Evolutionary conservation across 2,329 filamentous ascomycete species (phyloP).

Genomic region (Botryotinia calthae): DNA sequence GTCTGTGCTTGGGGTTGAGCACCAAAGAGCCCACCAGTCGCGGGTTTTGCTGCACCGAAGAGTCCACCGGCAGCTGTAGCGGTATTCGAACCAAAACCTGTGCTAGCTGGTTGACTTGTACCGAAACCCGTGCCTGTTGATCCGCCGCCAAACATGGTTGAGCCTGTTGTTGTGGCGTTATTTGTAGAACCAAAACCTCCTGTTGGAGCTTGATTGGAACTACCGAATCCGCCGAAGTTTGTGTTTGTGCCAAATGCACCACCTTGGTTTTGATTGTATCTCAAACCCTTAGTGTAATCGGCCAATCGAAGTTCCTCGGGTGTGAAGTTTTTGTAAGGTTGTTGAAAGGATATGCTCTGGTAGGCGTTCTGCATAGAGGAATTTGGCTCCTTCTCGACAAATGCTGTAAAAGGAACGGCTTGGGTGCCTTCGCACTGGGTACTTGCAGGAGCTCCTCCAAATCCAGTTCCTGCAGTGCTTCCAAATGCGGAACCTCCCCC

Average conservation of each 20-base stretch:
- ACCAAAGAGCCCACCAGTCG: constrained; percentile 45
- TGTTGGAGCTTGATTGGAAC: constrained; percentile 27
- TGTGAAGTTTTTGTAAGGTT: constrained; percentile 84
- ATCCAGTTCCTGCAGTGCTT: constrained; percentile 45
- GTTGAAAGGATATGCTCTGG: constrained; percentile 76
- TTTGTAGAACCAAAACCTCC: constrained; percentile 32
- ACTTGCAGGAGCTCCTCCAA: constrained; percentile 44
- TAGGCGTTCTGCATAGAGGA: constrained; percentile 61
- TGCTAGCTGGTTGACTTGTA: constrained; percentile 42
- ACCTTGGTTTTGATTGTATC: constrained; percentile 77
- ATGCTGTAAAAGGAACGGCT: constrained; percentile 64
- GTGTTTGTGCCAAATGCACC: constrained; percentile 66
- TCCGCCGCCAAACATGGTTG: constrained; percentile 43
- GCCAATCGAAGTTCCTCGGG: constrained; percentile 79
- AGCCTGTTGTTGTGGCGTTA: constrained; percentile 37
- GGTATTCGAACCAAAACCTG: constrained; percentile 49
- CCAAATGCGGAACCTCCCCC: constrained; percentile 40
- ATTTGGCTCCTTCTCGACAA: constrained; percentile 70
- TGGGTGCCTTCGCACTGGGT: constrained; percentile 68
- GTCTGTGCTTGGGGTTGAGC: constrained; percentile 34
- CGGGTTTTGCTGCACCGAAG: constrained; percentile 42
- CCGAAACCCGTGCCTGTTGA: constrained; percentile 47
- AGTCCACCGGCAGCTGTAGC: constrained; percentile 39
- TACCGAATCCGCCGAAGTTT: constrained; percentile 42
- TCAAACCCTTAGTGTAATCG: constrained; percentile 85